Evolutionary conservation across 768 basidiomycete species (phyloP).

Genomic region (Roridomyces roridus): DNA sequence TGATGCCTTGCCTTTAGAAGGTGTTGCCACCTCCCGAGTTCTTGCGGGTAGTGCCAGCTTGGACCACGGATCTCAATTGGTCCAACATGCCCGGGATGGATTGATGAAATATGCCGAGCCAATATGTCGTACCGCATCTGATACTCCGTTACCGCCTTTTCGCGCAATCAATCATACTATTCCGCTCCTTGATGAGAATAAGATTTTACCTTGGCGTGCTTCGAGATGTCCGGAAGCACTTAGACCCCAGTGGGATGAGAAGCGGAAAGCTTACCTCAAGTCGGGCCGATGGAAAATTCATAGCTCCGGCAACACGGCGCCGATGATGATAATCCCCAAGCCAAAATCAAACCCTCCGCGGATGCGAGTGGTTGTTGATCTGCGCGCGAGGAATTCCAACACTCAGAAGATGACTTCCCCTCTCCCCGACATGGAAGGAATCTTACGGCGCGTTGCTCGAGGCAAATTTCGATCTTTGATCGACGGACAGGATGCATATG

Average conservation of each 20-base stretch:
- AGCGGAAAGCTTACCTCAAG: conserved; percentile 33
- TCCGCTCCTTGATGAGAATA: conserved; percentile 34
- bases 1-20: conserved; percentile 1
- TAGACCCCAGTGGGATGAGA: conserved; percentile 30
- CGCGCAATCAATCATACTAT: conserved; percentile 39
- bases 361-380: conserved; percentile 1
- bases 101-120: conserved; percentile 12
- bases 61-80: too few species aligned
- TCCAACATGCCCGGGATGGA: background rate
- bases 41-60: background rate
- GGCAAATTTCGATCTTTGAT: conserved; percentile 34
- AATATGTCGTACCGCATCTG: background rate
- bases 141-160: background rate
- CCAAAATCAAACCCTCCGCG: conserved; percentile 21
- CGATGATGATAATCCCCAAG: conserved; percentile 41
- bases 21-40: conserved; percentile 22
- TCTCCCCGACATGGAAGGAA: conserved; percentile 35
- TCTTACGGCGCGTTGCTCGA: conserved; percentile 28
- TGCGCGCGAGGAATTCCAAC: conserved; percentile 23
- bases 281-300: conserved; percentile 37
- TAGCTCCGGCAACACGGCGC: conserved; percentile 32
- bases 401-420: conserved; percentile 30
- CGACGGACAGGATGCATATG: conserved; percentile 38
- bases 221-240: conserved; percentile 39
- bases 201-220: conserved; percentile 34